A percentile compares a stretch with the other conserved stretches of the same genome.
phyloP scores from a whole-genome alignment of 75 land plant species.

The Pinus taeda region DNA sequence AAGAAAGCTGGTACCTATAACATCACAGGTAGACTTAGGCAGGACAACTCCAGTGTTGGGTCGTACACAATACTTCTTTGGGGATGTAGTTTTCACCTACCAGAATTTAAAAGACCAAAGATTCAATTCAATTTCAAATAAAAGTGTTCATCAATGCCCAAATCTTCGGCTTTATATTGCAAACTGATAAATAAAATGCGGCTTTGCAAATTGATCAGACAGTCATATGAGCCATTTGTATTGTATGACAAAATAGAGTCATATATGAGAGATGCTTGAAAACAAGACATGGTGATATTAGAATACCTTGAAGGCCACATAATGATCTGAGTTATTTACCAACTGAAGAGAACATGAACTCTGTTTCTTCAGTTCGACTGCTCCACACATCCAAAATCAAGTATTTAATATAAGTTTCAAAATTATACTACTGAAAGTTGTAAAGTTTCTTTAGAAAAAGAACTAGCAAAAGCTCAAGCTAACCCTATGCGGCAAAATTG shows the following conservation, averaged over 20 bases:
- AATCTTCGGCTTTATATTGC: neutral
- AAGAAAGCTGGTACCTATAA: slow-evolving; percentile 41
- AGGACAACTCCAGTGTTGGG: slow-evolving; percentile 85
- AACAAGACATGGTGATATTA: neutral
- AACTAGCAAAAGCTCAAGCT: neutral
- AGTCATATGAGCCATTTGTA: neutral
- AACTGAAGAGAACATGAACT: slow-evolving; percentile 81
- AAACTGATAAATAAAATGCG: no score
- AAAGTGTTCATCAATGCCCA: neutral
- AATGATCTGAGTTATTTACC: slow-evolving; percentile 66
- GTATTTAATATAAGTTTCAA: neutral
- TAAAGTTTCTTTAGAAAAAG: neutral
- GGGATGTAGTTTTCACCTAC: slow-evolving; percentile 92
- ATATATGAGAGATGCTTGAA: neutral
- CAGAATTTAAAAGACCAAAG: neutral
- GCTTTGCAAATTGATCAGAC: neutral
- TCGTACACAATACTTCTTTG: slow-evolving; percentile 94
- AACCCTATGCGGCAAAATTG: neutral
- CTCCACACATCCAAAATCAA: slow-evolving; percentile 12
- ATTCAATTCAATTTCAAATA: neutral
- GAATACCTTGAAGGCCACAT: slow-evolving; percentile 88
- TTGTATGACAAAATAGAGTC: neutral
- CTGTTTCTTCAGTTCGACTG: slow-evolving; percentile 93
- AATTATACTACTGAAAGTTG: neutral
- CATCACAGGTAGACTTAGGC: slow-evolving; percentile 70